Conservation (phyloP, 345 rosid genomes). For the Trapa incisa region DNA sequence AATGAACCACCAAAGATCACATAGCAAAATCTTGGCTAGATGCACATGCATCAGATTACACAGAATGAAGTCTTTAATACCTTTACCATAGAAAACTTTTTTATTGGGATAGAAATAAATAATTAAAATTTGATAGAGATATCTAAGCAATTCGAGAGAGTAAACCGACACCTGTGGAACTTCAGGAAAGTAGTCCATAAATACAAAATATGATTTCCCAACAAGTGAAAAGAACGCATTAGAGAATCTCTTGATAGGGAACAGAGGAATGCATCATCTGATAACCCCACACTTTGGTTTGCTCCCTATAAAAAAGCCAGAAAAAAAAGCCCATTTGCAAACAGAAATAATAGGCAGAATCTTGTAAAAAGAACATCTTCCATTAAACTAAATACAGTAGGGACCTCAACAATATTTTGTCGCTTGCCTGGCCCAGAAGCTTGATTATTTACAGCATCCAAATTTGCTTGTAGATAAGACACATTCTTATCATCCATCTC, state of each 20-base stretch:
- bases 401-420: constrained; percentile 72
- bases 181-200: constrained; percentile 69
- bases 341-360: neutral
- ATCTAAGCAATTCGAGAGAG: constrained; percentile 1
- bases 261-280: constrained; percentile 28
- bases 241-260: constrained; percentile 40
- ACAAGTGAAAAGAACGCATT: constrained; percentile 35
- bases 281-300: constrained; percentile 25
- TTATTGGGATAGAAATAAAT: neutral
- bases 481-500: constrained; percentile 34
- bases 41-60: neutral
- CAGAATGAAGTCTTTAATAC: neutral
- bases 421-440: constrained; percentile 49
- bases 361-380: neutral
- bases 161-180: constrained; percentile 63
- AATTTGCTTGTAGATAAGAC: constrained; percentile 24
- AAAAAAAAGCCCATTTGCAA: neutral
- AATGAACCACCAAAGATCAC: constrained; percentile 3
- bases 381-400: constrained; percentile 25
- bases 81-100: neutral
- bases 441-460: constrained; percentile 22
- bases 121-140: neutral
- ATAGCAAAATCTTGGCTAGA: neutral
- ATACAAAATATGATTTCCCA: constrained; percentile 52
- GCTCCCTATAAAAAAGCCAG: constrained; percentile 33